Evolutionary conservation across 179 eudicot species (phyloP).

Genomic region (Pouteria campechiana): DNA sequence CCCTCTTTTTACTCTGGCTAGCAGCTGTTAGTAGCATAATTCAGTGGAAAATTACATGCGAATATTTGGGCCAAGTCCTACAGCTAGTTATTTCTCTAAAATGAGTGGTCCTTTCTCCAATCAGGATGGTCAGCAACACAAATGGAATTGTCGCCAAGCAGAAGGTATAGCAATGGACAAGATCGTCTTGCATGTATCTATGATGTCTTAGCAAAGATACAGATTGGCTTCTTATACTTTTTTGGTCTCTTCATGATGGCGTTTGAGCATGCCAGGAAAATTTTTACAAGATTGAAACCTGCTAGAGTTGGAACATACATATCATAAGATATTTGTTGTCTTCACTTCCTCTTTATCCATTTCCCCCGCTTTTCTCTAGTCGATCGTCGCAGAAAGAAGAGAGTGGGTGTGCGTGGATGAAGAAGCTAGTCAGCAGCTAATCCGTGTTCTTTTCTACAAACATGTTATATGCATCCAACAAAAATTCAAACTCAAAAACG

Average conservation of each 20-base stretch:
- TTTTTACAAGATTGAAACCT: constrained; percentile 25
- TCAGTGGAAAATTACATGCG: no score
- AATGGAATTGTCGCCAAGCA: constrained; percentile 2
- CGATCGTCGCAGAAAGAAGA: no score
- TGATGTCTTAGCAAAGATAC: constrained; percentile 16
- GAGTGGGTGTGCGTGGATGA: no score
- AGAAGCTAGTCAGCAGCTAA: no score
- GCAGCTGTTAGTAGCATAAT: no score
- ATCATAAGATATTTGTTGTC: constrained; percentile 13
- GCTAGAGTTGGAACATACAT: constrained; percentile 20
- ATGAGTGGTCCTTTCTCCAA: background rate
- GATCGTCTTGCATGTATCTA: constrained; percentile 8
- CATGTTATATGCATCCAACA: no score
- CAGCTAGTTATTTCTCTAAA: no score
- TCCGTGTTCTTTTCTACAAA: no score
- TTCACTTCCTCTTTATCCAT: background rate
- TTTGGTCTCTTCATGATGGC: constrained; percentile 26
- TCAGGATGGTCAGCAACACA: constrained; percentile 17
- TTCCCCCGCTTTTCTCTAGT: background rate
- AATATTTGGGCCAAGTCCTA: no score
- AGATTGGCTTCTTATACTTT: constrained; percentile 17
- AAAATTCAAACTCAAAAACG: no score
- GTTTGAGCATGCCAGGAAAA: constrained; percentile 21
- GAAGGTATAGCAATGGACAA: constrained; percentile 9
- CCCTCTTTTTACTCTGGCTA: no score